These are phyloP conservation scores for Barnettozyma salicaria DNA, from an alignment of 805 yeast genomes.

Conservation along the genomic window DNA sequence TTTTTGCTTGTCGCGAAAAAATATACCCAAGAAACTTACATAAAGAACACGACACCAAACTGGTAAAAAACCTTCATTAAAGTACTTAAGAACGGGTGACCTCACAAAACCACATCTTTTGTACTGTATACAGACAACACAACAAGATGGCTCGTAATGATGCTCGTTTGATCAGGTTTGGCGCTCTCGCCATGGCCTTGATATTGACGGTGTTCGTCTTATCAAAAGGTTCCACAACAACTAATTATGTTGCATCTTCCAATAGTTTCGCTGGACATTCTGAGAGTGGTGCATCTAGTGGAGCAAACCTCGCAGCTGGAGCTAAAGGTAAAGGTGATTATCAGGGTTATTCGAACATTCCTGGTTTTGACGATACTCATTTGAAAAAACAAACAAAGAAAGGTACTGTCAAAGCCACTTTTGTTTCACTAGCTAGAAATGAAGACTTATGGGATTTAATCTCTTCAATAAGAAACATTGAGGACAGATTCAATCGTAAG, in stretches of 20 bases:
- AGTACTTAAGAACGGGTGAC: too few relatives aligned
- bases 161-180: slow-evolving; percentile 25
- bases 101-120: neutral
- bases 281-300: neutral
- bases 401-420: slow-evolving; percentile 47
- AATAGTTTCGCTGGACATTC: too few relatives aligned
- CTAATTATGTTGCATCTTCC: slow-evolving; percentile 17
- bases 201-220: slow-evolving; percentile 23
- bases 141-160: slow-evolving; percentile 27
- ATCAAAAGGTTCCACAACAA: slow-evolving; percentile 25
- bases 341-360: slow-evolving; percentile 8
- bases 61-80: too few relatives aligned
- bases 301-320: slow-evolving; percentile 13
- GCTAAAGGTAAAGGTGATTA: slow-evolving; percentile 13
- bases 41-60: too few relatives aligned
- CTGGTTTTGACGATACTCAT: slow-evolving; percentile 15
- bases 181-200: slow-evolving; percentile 23
- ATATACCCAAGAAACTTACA: neutral
- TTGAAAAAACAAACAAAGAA: slow-evolving; percentile 21
- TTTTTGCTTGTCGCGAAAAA: neutral
- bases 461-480: slow-evolving; percentile 56
- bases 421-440: slow-evolving; percentile 68
- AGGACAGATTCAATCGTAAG: slow-evolving; percentile 58
- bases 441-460: slow-evolving; percentile 52
- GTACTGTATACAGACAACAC: neutral